Evolutionary conservation across 148 eudicot genomes (phyloP).

Genomic region (Heliamphora exappendiculata): DNA sequence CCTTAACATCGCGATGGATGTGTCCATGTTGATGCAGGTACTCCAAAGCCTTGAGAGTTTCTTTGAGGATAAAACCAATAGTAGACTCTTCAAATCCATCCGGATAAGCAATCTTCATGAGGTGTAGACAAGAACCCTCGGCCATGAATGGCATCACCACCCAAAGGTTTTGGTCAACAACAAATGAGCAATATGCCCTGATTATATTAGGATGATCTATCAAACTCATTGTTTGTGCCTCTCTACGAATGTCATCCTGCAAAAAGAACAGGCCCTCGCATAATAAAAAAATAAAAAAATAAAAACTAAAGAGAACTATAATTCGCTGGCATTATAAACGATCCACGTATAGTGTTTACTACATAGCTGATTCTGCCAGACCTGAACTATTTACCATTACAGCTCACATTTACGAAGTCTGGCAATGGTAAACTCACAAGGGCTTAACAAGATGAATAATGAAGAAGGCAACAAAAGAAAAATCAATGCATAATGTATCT

Average conservation of each 20-base stretch:
- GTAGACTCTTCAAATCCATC: conserved; percentile 95
- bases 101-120: conserved; percentile 88
- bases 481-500: neutral
- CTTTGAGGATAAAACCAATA: conserved; percentile 78
- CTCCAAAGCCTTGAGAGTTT: conserved; percentile 89
- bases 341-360: neutral
- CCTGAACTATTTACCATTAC: neutral
- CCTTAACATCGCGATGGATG: conserved; percentile 98
- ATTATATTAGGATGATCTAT: conserved; percentile 92
- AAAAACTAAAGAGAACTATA: neutral
- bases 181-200: conserved; percentile 87
- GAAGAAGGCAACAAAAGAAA: neutral
- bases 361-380: neutral
- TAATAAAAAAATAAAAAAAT: no score
- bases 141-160: conserved; percentile 99
- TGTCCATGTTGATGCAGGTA: conserved; percentile 95
- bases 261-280: conserved; percentile 4
- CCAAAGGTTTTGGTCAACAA: conserved; percentile 83
- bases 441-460: neutral
- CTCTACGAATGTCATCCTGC: conserved; percentile 97
- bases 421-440: neutral
- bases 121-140: conserved; percentile 91
- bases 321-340: neutral
- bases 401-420: neutral
- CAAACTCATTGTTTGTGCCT: conserved; percentile 93